Evolutionary conservation across 305 asterid genomes (phyloP), one percentile per base, ranked within the genome.

Genomic region (Monarda citriodora): DNA sequence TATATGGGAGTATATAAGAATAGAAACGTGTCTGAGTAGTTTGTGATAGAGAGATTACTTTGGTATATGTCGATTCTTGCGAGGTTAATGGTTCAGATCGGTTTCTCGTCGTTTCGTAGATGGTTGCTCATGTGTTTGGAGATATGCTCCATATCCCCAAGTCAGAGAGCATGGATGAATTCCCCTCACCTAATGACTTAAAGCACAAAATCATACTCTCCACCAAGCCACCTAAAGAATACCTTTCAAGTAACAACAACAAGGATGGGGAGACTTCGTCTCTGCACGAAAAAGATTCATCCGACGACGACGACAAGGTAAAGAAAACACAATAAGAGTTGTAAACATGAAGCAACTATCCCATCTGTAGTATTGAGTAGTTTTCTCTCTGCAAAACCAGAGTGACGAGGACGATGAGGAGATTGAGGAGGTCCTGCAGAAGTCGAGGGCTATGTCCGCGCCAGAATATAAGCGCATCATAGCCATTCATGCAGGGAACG

Each of bases 201-300:
- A 88, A 84, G 74, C 77, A 82, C 57, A 80, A 71, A 47, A 80
- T 91, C 20, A 74, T 91, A 68, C 88, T 91, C 25, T 91, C 95
- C 6, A 91, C 98, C 1, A 88, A 91, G 70, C 95, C 96, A 12
- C 98, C 96, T 2, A 91, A 84, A 70, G 96, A 88, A 67, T 88
- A 91, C 71, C 80, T 83, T 34, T 78, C 66, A 37, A 45, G 72
- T 51, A 73, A 66, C 72, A 58, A 56, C 32, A 61, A 37, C 17
- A 72, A 76, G 64, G 74, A 64, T 38, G 68, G 45, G 40, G 88
- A 76, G 53, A 53, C 48, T 37, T 63, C 68, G 15, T 50, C 82
- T 34, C 73, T 68, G 34, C 59, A 25, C 18, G 87, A 74, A 47
- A 80, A 78, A 65, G 85, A 82, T 69, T 82, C 80, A 8, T 77